These are phyloP conservation scores for Hypoxylon rubiginosum DNA, from an alignment of 2,329 filamentous ascomycete genomes.

Conservation along the genomic window DNA sequence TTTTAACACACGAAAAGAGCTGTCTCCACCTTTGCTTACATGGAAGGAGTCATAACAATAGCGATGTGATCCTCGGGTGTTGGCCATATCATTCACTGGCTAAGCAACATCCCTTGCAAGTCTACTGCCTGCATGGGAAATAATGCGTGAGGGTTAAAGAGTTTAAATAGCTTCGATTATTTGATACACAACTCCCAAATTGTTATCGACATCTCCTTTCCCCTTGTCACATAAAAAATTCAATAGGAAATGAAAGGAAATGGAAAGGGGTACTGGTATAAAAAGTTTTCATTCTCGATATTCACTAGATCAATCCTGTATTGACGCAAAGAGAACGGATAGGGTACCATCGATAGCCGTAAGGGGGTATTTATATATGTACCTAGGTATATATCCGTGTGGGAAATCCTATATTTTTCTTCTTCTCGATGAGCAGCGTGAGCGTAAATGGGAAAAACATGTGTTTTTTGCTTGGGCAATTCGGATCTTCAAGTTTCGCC, in stretches of 20 bases:
- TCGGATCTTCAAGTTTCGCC: constrained; percentile 36
- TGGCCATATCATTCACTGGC: neutral
- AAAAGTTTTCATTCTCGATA: neutral
- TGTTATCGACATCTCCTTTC: neutral
- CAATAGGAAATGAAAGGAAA: neutral
- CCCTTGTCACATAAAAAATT: neutral
- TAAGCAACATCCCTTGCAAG: no score
- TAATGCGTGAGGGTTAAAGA: neutral
- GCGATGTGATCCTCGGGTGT: neutral
- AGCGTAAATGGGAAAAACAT: constrained; percentile 22
- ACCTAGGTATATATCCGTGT: constrained; percentile 18
- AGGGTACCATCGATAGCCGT: constrained; percentile 4
- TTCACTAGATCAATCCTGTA: neutral
- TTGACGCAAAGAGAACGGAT: constrained; percentile 6
- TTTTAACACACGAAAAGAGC: neutral
- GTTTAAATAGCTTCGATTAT: neutral
- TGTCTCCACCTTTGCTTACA: neutral
- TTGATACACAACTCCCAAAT: neutral
- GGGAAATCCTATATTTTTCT: constrained; percentile 28
- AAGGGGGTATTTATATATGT: constrained; percentile 28
- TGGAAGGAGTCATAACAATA: neutral
- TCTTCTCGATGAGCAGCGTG: constrained; percentile 7
- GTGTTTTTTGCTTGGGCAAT: constrained; percentile 35
- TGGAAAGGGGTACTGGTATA: neutral
- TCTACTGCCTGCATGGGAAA: no score